Base-by-base conservation (phyloP, 1,284 basidiomycete genomes). In the Irpex rosettiformis region DNA sequence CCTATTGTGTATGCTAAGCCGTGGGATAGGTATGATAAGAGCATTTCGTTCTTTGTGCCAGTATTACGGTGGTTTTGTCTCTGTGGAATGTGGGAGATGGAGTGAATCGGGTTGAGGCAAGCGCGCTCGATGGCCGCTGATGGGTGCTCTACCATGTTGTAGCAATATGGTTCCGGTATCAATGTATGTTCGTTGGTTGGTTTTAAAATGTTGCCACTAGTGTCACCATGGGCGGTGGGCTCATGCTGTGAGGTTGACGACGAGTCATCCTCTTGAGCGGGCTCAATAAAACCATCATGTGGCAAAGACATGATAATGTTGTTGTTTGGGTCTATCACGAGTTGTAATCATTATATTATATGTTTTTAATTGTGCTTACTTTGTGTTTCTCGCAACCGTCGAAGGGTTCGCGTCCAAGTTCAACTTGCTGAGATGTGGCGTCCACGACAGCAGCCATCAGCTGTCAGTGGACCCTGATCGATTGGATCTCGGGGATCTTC, bases 1-100 rank as follows among this genome's bases (percentile, higher is more conserved):
- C 84, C 84, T 0, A 69, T 62, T 7, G 84, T 85, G 56, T 79
- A 79, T 8, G 84, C 84, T 0, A 86, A 70, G 2, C 83, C 80
- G 53, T 76, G 72, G 1, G 76, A 65, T 27, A 85, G 65, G 61
- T 85, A 80, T 8, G 65, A 68, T 10, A 37, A 43, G n/a, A 61
- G 45, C 33, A 58, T 33, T 6, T n/a, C 6, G 21, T n/a, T 5
- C 18, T 37, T n/a, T 13, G 30, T 11, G 22, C 6, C 48, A 13
- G n/a, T n/a, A n/a, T n/a, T n/a, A n/a, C n/a, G n/a, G n/a, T n/a
- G n/a, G n/a, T n/a, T n/a, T n/a, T n/a, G n/a, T n/a, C n/a, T n/a
- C n/a, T n/a, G n/a, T n/a, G n/a, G n/a, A n/a, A n/a, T n/a, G n/a
- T n/a, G n/a, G n/a, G n/a, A n/a, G 18, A 11, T n/a, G 24, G 40